Evolutionary conservation across 202 grass and related monocot species (phyloP), one percentile per base, ranked within the genome.

Genomic region (Setaria viridis): DNA sequence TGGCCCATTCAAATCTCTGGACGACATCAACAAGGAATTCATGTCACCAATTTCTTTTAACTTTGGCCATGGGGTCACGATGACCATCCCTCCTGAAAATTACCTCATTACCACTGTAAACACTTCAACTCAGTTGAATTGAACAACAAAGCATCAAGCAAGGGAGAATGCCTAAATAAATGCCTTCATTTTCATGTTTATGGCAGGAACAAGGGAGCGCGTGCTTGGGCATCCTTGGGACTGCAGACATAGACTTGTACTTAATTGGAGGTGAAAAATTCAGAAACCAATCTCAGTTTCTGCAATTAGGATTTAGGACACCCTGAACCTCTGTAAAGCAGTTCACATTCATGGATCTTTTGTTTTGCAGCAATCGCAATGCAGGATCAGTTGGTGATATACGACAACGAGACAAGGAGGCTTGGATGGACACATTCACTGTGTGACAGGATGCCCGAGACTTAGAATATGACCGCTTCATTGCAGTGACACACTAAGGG

Each of bases 11-110:
- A 89, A 77, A 67, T 88, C 86, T 13, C 16, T 89, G 70, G 58
- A 57, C 7, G 88, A 95, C 75, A 62, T 79, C 59, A 91, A 77
- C 63, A 80, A 91, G 81, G 64, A 93, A 71, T 95, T 95, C 84
- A 93, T 87, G 76, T 35, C 84, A 33, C 29, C 80, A 17, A 3
- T 84, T 60, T 79, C 59, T 65, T 39, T 92, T 29, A 69, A 34
- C 51, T 95, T 95, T 63, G 39, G 42, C 10, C 39, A 7, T 37
- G 90, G 72, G 39, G 67, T 81, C 51, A 37, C 25, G 25, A 56
- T 95, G 67, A 84, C 73, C 57, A 85, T 93, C 57, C 90, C 85
- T 76, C 88, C 93, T 14, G 88, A 95, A 69, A 95, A 89, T 43
- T 95, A 93, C 49, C 80, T 95, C 51, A 77, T 95, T 55, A 42